Conservation (phyloP, 495 filamentous ascomycete genomes). For the Tuber microsphaerosporum region DNA sequence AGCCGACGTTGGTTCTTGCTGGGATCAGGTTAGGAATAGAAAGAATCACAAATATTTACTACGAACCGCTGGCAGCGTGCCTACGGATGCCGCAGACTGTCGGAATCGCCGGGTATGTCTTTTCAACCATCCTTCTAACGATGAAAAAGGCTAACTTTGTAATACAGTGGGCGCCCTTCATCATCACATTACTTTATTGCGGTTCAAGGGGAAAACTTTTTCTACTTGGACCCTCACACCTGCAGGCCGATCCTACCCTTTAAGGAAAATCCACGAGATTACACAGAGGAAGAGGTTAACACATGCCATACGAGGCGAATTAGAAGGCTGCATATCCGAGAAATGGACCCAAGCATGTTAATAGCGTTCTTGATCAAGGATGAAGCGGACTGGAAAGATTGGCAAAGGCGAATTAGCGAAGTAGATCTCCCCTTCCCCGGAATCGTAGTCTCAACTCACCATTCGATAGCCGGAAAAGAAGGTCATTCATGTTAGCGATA, state of each 20-base stretch:
- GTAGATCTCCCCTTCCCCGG: conserved; percentile 23
- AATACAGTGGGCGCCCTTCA: conserved; percentile 73
- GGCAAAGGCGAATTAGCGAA: conserved; percentile 57
- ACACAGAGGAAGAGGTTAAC: conserved; percentile 64
- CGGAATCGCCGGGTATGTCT: conserved; percentile 85
- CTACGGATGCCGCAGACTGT: conserved; percentile 82
- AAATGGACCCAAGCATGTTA: conserved; percentile 98
- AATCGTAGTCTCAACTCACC: conserved; percentile 16
- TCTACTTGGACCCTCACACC: conserved; percentile 87
- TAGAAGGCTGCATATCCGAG: conserved; percentile 70
- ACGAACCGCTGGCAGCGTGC: conserved; percentile 73
- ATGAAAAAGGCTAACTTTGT: background rate
- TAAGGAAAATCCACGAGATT: conserved; percentile 57
- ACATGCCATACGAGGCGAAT: conserved; percentile 82
- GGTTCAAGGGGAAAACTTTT: conserved; percentile 79
- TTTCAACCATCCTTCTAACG: background rate
- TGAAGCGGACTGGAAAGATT: conserved; percentile 75
- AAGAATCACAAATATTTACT: conserved; percentile 84
- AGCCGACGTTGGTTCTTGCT: conserved; percentile 80
- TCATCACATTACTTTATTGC: conserved; percentile 96
- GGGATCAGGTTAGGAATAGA: conserved; percentile 88
- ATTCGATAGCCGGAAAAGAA: conserved; percentile 66
- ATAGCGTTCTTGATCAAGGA: conserved; percentile 87
- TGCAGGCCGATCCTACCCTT: conserved; percentile 29
- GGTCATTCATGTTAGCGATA: conserved; percentile 72